A percentile compares a stretch with the other conserved stretches of the same genome.
Conservation (phyloP, 306 rosid genomes). For the Vigna hirtella region DNA sequence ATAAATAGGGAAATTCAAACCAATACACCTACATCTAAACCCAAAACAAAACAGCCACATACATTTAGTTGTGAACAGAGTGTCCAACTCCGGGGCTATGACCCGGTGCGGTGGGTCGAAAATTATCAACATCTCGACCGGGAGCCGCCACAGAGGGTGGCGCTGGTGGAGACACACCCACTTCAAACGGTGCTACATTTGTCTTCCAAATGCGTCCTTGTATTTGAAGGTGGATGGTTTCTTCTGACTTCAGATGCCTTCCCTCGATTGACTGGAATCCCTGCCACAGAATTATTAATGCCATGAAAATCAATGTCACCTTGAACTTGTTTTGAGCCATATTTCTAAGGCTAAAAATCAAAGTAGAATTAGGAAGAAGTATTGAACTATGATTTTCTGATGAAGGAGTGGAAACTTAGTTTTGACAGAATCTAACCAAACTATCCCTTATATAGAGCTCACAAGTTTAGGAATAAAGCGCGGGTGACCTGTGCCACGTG, state of each 20-base stretch:
- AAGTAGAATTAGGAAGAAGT: neutral
- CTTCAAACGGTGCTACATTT: neutral
- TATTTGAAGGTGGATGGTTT: neutral
- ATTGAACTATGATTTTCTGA: neutral
- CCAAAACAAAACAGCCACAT: too few relatives aligned
- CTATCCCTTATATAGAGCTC: constrained; percentile 41
- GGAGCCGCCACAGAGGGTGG: constrained; percentile 36
- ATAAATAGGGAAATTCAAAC: neutral
- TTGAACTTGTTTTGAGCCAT: constrained; percentile 50
- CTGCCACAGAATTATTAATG: constrained; percentile 39
- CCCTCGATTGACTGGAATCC: constrained; percentile 40
- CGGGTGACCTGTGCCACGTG: neutral
- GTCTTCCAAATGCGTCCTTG: neutral
- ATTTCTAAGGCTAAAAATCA: too few relatives aligned
- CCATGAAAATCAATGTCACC: constrained; percentile 31
- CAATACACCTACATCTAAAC: neutral
- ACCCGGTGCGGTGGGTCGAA: constrained; percentile 79
- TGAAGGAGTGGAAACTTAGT: neutral
- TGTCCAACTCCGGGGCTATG: constrained; percentile 86
- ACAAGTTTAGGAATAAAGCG: constrained; percentile 4
- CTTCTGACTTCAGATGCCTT: constrained; percentile 46
- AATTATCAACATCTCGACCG: constrained; percentile 40
- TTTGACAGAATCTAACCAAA: neutral
- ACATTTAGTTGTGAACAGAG: constrained; percentile 52
- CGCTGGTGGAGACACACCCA: constrained; percentile 44